phyloP scores from a whole-genome alignment of 805 yeast species.

The Danielia oregonensis region DNA sequence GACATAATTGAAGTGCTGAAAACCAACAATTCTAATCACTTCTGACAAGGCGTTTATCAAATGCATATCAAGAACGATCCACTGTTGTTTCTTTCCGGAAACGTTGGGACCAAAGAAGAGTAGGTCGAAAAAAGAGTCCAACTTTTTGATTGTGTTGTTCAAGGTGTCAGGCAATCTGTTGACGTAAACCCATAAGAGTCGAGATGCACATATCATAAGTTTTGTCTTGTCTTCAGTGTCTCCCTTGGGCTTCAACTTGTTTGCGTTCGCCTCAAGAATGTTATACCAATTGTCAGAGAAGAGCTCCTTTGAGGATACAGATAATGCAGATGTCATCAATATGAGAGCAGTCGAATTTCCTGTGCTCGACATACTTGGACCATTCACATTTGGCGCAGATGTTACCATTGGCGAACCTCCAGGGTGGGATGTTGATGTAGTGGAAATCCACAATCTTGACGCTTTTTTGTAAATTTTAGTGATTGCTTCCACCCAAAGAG shows the following conservation, averaged over 20 bases:
- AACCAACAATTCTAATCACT: conserved; percentile 74
- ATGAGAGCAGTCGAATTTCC: conserved; percentile 39
- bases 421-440: conserved; percentile 3
- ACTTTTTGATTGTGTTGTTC: conserved; percentile 77
- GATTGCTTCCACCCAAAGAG: conserved; percentile 87
- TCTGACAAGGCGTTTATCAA: conserved; percentile 67
- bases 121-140: conserved; percentile 59
- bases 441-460: conserved; percentile 38
- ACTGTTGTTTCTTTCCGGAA: conserved; percentile 57
- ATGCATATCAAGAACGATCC: conserved; percentile 66
- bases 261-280: conserved; percentile 59
- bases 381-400: conserved; percentile 3
- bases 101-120: conserved; percentile 45
- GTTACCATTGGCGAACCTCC: conserved; percentile 2
- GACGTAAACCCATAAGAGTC: conserved; percentile 86
- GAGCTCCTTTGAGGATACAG: conserved; percentile 75
- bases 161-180: conserved; percentile 85
- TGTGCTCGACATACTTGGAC: background rate
- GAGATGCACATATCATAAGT: conserved; percentile 60
- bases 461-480: conserved; percentile 53
- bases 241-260: conserved; percentile 60
- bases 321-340: conserved; percentile 66
- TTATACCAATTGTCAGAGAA: conserved; percentile 71
- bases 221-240: conserved; percentile 49
- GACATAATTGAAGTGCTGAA: conserved; percentile 70